Evolutionary conservation across 306 rosid genomes (phyloP).

Genomic region (Trifolium fragiferum): DNA sequence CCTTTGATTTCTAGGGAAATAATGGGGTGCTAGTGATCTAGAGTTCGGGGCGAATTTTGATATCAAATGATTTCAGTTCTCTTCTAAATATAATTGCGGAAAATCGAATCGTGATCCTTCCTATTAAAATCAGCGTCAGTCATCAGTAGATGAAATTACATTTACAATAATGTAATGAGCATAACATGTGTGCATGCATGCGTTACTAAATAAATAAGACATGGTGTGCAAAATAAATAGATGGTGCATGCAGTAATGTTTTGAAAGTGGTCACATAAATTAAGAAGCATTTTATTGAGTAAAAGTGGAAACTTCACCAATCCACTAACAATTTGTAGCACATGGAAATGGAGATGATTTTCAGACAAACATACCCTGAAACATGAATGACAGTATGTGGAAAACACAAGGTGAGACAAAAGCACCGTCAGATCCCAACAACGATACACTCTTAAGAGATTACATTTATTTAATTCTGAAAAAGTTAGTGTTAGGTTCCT

Average conservation of each 20-base stretch:
- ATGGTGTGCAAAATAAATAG: too few relatives aligned
- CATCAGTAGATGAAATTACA: too few relatives aligned
- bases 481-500: conserved; percentile 40
- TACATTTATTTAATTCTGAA: conserved; percentile 37
- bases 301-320: conserved; percentile 40
- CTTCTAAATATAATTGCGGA: too few relatives aligned
- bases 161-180: too few relatives aligned
- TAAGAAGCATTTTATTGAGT: conserved; percentile 37
- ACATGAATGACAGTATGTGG: conserved; percentile 39
- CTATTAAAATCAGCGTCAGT: too few relatives aligned
- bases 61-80: too few relatives aligned
- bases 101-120: too few relatives aligned
- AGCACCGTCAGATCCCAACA: conserved; percentile 66
- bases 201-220: too few relatives aligned
- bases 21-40: too few relatives aligned
- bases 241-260: conserved; percentile 1
- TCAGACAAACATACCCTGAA: conserved; percentile 50
- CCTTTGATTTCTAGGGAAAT: too few relatives aligned
- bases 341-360: not conserved
- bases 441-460: conserved; percentile 41
- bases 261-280: conserved; percentile 28
- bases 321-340: conserved; percentile 24
- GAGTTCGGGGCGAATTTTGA: too few relatives aligned
- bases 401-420: conserved; percentile 60
- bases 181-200: too few relatives aligned